Percentiles rank a stretch among this genome's conserved stretches.
Evolutionary conservation across 305 asterid genomes (phyloP).

Genomic region (Fraxinus angustifolia): DNA sequence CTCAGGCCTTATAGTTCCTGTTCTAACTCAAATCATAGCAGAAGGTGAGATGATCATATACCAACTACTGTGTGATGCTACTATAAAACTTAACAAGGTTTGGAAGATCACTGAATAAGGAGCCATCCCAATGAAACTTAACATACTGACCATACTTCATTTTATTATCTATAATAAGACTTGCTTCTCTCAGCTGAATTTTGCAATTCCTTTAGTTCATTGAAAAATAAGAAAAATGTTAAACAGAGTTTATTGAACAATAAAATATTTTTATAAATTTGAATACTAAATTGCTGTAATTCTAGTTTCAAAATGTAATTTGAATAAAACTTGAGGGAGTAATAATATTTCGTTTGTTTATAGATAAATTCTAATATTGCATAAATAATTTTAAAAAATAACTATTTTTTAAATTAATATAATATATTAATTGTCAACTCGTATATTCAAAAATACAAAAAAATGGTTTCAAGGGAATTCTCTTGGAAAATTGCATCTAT

Average conservation of each 20-base stretch:
- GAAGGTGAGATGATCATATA: slow-evolving; percentile 1
- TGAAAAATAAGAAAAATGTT: too few species aligned
- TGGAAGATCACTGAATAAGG: slow-evolving; percentile 3
- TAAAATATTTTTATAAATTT: neutral
- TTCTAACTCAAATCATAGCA: slow-evolving; percentile 7
- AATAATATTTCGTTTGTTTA: too few species aligned
- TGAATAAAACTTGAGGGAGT: too few species aligned
- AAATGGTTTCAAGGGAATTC: too few species aligned
- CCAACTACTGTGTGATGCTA: neutral
- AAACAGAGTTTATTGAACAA: neutral
- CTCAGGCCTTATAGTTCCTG: neutral
- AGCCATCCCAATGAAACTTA: neutral
- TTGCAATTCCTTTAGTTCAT: neutral
- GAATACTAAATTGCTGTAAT: too few species aligned
- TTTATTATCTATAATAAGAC: neutral
- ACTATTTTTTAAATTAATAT: too few species aligned
- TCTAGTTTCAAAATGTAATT: too few species aligned
- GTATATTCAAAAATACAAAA: too few species aligned
- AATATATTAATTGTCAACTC: too few species aligned
- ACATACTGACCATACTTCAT: neutral
- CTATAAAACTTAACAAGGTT: neutral
- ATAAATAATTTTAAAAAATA: too few species aligned
- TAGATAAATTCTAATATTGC: too few species aligned
- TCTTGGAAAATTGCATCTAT: too few species aligned
- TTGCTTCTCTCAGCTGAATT: neutral